These are phyloP conservation scores for Mucuna pruriens DNA, from an alignment of 306 rosid species.

Conservation along the genomic window DNA sequence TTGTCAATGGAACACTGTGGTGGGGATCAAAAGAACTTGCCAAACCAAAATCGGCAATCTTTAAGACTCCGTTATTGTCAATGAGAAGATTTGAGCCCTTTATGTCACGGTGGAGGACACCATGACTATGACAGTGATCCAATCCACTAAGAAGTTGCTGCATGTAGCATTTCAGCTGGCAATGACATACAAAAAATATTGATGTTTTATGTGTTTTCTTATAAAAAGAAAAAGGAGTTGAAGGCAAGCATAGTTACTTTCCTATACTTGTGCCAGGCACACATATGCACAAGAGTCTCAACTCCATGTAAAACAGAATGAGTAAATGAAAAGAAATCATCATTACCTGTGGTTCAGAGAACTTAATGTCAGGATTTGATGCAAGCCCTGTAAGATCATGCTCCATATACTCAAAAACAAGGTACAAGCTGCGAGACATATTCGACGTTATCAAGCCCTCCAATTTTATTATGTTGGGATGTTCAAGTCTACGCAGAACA, in stretches of 20 bases:
- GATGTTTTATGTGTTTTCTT: conserved; percentile 36
- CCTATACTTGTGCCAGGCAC: not conserved
- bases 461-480: conserved; percentile 86
- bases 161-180: conserved; percentile 93
- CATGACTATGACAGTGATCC: conserved; percentile 86
- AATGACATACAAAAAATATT: conserved; percentile 45
- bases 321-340: conserved; percentile 30
- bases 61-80: conserved; percentile 78
- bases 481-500: conserved; percentile 86
- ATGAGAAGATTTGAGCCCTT: conserved; percentile 97
- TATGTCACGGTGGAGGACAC: conserved; percentile 96
- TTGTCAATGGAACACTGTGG: conserved; percentile 73
- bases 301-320: not conserved
- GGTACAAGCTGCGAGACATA: conserved; percentile 87
- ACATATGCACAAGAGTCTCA: not conserved
- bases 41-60: conserved; percentile 97
- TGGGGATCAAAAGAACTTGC: conserved; percentile 80
- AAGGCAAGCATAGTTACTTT: not conserved
- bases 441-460: conserved; percentile 86
- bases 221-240: conserved; percentile 18
- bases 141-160: conserved; percentile 92
- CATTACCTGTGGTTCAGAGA: conserved; percentile 87
- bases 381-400: conserved; percentile 97
- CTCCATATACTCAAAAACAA: conserved; percentile 96
- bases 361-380: conserved; percentile 76